These are phyloP conservation scores for Huntiella bhutanensis DNA, from an alignment of 2,329 filamentous ascomycete genomes.

Conservation along the genomic window DNA sequence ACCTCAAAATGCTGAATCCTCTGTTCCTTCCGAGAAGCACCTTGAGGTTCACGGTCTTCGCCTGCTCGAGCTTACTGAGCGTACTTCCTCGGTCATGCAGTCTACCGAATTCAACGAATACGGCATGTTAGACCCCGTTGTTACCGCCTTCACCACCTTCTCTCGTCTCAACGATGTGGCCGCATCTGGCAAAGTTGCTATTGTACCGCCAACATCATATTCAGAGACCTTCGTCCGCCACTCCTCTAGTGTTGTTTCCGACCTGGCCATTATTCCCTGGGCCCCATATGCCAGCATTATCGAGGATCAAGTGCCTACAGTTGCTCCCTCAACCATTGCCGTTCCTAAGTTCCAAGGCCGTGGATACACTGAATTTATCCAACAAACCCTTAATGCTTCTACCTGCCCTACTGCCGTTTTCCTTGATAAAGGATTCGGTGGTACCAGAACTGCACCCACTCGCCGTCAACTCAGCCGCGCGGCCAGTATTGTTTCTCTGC, in stretches of 20 bases:
- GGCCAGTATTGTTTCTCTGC: conserved; percentile 39
- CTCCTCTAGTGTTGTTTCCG: conserved; percentile 48
- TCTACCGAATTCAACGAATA: conserved; percentile 66
- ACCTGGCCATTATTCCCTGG: conserved; percentile 76
- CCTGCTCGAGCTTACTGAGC: conserved; percentile 71
- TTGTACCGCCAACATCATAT: conserved; percentile 61
- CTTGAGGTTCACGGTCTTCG: conserved; percentile 70
- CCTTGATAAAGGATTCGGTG: conserved; percentile 39
- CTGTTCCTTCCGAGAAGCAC: conserved; percentile 19
- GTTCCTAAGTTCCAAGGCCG: conserved; percentile 8
- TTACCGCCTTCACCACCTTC: conserved; percentile 81
- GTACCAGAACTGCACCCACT: not conserved
- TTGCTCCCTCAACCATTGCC: not conserved
- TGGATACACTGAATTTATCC: conserved; percentile 56
- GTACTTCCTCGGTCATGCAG: conserved; percentile 89
- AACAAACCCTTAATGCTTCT: conserved; percentile 41
- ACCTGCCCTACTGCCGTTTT: conserved; percentile 57
- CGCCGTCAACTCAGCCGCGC: conserved; percentile 18
- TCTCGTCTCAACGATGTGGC: conserved; percentile 68
- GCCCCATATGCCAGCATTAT: conserved; percentile 60
- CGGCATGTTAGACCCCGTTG: conserved; percentile 46
- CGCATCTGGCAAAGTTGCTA: conserved; percentile 61
- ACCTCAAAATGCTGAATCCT: not conserved
- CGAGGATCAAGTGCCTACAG: conserved; percentile 33
- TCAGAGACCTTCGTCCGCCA: conserved; percentile 57